Evolutionary conservation across 352 stramenopile genomes (phyloP).

Genomic region (Aphanomyces euteiches): DNA sequence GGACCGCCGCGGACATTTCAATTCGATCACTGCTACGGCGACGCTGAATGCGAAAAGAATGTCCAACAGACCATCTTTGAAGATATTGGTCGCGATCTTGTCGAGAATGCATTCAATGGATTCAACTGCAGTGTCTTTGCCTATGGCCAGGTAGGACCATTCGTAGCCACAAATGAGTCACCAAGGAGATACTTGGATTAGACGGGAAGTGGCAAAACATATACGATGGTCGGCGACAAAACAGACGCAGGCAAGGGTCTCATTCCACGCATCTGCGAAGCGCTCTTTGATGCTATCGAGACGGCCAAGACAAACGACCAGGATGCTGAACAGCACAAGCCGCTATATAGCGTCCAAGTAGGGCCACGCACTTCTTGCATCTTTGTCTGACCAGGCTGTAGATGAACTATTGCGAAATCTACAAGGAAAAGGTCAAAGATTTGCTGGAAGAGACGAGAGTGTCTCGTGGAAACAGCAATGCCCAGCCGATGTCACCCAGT

Average conservation of each 20-base stretch:
- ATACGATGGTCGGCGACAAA: slow-evolving; percentile 82
- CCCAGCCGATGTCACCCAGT: slow-evolving; percentile 22
- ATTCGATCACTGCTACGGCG: slow-evolving; percentile 75
- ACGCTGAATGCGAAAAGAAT: slow-evolving; percentile 37
- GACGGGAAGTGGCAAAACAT: slow-evolving; percentile 76
- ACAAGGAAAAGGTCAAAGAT: slow-evolving; percentile 86
- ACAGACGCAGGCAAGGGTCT: slow-evolving; percentile 53
- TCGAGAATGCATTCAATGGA: slow-evolving; percentile 68
- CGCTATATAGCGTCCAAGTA: slow-evolving; percentile 44
- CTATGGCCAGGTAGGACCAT: slow-evolving; percentile 43
- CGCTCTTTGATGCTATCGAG: slow-evolving; percentile 67
- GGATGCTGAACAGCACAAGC: slow-evolving; percentile 34
- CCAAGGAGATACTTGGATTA: slow-evolving; percentile 30
- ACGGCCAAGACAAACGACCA: slow-evolving; percentile 31
- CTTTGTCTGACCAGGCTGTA: slow-evolving; percentile 21
- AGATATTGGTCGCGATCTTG: slow-evolving; percentile 63
- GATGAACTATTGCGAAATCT: slow-evolving; percentile 83
- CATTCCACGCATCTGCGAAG: slow-evolving; percentile 75
- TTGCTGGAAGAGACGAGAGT: slow-evolving; percentile 45
- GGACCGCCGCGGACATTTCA: slow-evolving; percentile 55
- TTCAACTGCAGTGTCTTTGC: slow-evolving; percentile 83
- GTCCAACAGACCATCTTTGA: slow-evolving; percentile 78
- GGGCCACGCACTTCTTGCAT: slow-evolving; percentile 3
- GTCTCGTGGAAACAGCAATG: slow-evolving; percentile 35
- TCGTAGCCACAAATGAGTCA: neutral